A percentile compares a stretch with the other conserved stretches of the same genome.
These are phyloP conservation scores for Chlamydomonas incerta DNA, from an alignment of 139 green algal species.

Conservation along the genomic window DNA sequence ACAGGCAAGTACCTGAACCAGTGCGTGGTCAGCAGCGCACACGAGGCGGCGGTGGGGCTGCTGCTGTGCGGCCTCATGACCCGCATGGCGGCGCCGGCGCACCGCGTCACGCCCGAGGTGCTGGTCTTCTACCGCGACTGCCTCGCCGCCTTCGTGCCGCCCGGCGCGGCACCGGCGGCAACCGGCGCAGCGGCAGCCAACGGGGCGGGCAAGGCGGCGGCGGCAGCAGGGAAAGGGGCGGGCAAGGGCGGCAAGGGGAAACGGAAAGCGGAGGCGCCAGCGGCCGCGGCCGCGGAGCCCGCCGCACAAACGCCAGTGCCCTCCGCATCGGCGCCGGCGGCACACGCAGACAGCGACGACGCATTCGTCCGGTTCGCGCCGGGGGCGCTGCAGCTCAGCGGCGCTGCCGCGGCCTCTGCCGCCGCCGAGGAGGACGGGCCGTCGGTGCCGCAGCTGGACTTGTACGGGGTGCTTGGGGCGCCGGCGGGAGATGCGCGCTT, in stretches of 20 bases:
- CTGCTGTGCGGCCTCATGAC: conserved; percentile 64
- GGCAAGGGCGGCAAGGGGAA: neutral
- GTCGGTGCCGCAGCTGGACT: neutral
- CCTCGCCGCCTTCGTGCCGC: conserved; percentile 49
- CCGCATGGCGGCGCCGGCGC: conserved; percentile 59
- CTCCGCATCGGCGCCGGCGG: no score
- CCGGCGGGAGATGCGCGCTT: neutral
- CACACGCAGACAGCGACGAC: neutral
- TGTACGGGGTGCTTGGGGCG: conserved; percentile 46
- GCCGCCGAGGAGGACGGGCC: neutral
- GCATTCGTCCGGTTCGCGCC: conserved; percentile 27
- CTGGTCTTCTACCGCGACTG: conserved; percentile 67
- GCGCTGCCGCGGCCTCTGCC: neutral
- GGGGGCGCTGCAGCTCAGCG: neutral
- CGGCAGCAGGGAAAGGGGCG: no score
- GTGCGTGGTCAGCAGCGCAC: conserved; percentile 38
- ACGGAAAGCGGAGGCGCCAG: neutral
- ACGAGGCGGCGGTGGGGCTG: conserved; percentile 54
- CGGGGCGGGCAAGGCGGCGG: neutral
- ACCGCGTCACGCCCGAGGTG: conserved; percentile 73
- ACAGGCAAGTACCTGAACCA: conserved; percentile 47
- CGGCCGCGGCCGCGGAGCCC: no score
- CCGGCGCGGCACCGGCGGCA: neutral
- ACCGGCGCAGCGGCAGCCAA: neutral
- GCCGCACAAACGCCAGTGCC: no score